Base-by-base conservation (phyloP, 352 stramenopile genomes). In the Globisporangium paroecandrum region DNA sequence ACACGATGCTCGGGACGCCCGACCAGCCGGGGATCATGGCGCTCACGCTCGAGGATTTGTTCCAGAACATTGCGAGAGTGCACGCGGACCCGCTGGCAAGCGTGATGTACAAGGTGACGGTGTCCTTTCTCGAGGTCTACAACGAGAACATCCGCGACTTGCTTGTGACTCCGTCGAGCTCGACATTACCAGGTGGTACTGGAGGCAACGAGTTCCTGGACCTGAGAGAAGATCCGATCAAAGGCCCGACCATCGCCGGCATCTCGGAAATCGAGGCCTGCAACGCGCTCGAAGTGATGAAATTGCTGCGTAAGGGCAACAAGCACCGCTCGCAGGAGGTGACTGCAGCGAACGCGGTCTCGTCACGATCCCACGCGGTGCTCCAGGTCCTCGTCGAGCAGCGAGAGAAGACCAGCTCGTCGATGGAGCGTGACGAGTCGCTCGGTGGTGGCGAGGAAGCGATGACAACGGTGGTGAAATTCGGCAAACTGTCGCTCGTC, bases 141-240 rank as follows among this genome's bases (percentile, higher is more conserved):
- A 98, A 98, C 60, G 92, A 98, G 68, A 97, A 95, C 67, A 98
- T 98, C 61, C 81, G 89, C 4, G 94, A 98, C 72, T 66, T 98
- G 47, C 72, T 98, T 9, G 75, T 62, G 22, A 74, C 54, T 13
- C 63, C 65, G 58, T 70, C 61, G 29, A 69, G 59, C 1, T 79
- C 49, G 4, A 55, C 34, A 2, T 20, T 34, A 18, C 38, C 38
- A 18, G 38, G 38, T 46, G 24, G 51, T 22, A 32, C 13, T 6
- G 36, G 72, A 12, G 36, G 72, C n/a, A 55, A 61, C 20, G 80
- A 88, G 58, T 88, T 79, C n/a, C 66, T 95, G 15, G 82, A 94
- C 63, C 65, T 97, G 20, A 71, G 92, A 2, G 92, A 98, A 73
- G 91, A 98, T 64, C 92, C 91, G 0, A 71, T 97, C 24, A 82